Conservation (phyloP, 2,329 filamentous ascomycete genomes). For the Onygenales sp. region DNA sequence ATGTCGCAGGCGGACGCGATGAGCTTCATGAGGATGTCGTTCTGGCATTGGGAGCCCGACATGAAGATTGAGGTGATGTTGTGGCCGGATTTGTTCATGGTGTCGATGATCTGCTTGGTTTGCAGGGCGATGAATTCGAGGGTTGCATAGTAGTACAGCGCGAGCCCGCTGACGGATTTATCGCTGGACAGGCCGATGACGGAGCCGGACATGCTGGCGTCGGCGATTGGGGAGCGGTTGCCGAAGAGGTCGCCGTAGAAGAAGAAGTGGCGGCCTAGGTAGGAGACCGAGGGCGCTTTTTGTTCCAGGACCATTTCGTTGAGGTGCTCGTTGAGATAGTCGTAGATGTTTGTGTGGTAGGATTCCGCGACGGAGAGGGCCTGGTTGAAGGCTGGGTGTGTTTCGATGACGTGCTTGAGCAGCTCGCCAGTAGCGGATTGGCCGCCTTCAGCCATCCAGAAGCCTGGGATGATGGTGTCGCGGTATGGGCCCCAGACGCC, state of each 20-base stretch:
- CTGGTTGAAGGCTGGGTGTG: constrained; percentile 80
- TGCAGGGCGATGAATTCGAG: constrained; percentile 98
- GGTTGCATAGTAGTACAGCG: constrained; percentile 86
- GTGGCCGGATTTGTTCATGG: constrained; percentile 88
- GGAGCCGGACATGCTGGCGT: constrained; percentile 84
- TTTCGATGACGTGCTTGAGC: constrained; percentile 88
- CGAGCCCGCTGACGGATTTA: constrained; percentile 76
- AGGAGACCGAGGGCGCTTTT: constrained; percentile 67
- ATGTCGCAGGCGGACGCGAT: constrained; percentile 84
- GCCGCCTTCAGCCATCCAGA: constrained; percentile 95
- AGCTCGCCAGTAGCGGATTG: constrained; percentile 95
- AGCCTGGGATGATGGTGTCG: constrained; percentile 82
- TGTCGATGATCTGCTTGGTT: constrained; percentile 86
- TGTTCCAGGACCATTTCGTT: constrained; percentile 61
- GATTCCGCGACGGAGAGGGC: constrained; percentile 70
- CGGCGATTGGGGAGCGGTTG: constrained; percentile 87
- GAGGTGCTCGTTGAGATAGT: constrained; percentile 85
- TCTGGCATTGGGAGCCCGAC: constrained; percentile 96
- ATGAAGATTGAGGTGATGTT: constrained; percentile 91
- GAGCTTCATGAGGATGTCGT: constrained; percentile 80
- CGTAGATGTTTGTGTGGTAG: constrained; percentile 82
- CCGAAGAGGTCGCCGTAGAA: constrained; percentile 98
- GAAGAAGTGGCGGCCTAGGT: constrained; percentile 88
- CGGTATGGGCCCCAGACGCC: constrained; percentile 97
- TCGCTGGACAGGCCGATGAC: constrained; percentile 81